Percentiles rank a stretch among this genome's conserved stretches.
Evolutionary conservation across 2,329 filamentous ascomycete genomes (phyloP).

Genomic region (Canariomyces notabilis): DNA sequence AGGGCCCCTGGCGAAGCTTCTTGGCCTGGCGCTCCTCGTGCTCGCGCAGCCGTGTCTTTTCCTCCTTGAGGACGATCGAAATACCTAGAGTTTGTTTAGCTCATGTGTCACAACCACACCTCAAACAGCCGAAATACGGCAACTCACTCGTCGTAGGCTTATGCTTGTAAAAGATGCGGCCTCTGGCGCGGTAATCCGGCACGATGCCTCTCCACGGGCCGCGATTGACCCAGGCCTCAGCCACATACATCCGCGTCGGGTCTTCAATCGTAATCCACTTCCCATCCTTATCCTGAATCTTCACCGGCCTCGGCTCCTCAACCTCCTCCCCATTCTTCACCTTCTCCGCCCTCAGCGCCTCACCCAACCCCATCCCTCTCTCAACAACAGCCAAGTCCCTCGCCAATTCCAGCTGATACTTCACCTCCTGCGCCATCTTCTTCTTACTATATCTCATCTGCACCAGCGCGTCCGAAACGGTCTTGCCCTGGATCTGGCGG

Average conservation of each 20-base stretch:
- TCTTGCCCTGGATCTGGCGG: constrained; percentile 86
- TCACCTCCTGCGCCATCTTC: constrained; percentile 77
- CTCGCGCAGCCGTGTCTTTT: constrained; percentile 79
- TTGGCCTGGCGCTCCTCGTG: constrained; percentile 73
- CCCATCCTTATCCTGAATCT: constrained; percentile 71
- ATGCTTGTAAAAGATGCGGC: constrained; percentile 60
- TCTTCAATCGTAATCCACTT: constrained; percentile 66
- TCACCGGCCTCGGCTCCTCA: constrained; percentile 32
- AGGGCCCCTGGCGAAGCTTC: constrained; percentile 69
- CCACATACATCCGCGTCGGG: constrained; percentile 79
- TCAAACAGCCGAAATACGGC: constrained; percentile 25
- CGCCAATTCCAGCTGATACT: constrained; percentile 73
- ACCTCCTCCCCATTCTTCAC: constrained; percentile 26
- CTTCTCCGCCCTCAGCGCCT: constrained; percentile 29
- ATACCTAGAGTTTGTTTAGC: too few relatives aligned
- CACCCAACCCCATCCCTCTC: constrained; percentile 75
- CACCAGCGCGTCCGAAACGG: constrained; percentile 84
- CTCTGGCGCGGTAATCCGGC: constrained; percentile 70
- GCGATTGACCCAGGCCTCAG: constrained; percentile 87
- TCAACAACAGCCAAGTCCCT: constrained; percentile 74
- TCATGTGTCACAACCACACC: constrained; percentile 4
- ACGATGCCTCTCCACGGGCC: constrained; percentile 55
- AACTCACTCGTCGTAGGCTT: constrained; percentile 71
- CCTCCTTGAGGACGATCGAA: constrained; percentile 82
- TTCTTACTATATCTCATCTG: constrained; percentile 97